phyloP scores from a whole-genome alignment of 2,329 filamentous ascomycete species.

The Periconia digitata region DNA sequence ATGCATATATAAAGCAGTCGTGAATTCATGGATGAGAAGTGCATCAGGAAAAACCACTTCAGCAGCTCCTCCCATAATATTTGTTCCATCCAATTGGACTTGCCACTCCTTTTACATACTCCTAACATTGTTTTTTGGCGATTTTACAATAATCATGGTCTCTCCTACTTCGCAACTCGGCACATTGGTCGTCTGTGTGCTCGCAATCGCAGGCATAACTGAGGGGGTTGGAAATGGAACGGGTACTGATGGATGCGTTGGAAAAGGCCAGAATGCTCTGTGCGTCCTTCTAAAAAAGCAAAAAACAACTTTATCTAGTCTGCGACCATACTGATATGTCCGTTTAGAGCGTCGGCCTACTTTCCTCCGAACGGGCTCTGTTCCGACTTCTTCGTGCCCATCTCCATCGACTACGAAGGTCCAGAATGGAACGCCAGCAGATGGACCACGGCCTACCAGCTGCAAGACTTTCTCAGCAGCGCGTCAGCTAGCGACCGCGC shows the following conservation, averaged over 20 bases:
- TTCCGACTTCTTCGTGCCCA: constrained; percentile 8
- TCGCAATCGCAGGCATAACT: not conserved
- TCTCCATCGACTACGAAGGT: constrained; percentile 7
- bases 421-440: constrained; percentile 2
- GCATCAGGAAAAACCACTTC: not conserved
- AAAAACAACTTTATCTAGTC: not conserved
- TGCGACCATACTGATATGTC: not conserved
- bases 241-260: not conserved
- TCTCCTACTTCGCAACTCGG: not conserved
- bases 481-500: constrained; percentile 3
- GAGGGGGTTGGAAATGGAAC: not conserved
- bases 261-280: not conserved
- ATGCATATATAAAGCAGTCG: not conserved
- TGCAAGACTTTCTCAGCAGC: constrained; percentile 5
- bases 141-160: not conserved
- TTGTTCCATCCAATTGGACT: not conserved
- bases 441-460: constrained; percentile 8
- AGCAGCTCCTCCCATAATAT: not conserved
- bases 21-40: not conserved
- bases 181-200: not conserved
- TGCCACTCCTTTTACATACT: not conserved
- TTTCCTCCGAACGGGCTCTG: constrained; percentile 11
- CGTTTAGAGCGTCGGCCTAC: constrained; percentile 4
- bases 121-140: no score
- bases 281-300: no score